Percentiles rank a stretch among this genome's conserved stretches.
These are phyloP conservation scores for Hemisphaericaspora nanyangensis DNA, from an alignment of 805 yeast species.

Conservation along the genomic window DNA sequence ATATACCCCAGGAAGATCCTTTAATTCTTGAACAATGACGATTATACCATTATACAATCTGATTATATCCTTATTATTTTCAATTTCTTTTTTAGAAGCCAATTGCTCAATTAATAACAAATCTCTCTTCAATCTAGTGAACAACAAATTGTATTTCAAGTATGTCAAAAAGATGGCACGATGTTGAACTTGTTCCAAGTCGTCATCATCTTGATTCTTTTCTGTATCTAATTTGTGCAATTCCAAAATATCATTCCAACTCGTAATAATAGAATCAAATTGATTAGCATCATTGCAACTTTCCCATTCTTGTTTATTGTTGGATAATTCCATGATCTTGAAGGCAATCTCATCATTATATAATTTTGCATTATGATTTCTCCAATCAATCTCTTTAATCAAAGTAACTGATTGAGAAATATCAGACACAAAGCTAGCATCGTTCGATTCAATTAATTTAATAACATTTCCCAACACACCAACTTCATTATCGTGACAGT, in stretches of 20 bases:
- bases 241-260: constrained; percentile 69
- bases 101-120: constrained; percentile 41
- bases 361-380: constrained; percentile 54
- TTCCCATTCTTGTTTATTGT: constrained; percentile 16
- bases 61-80: constrained; percentile 37
- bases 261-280: constrained; percentile 54
- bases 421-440: constrained; percentile 34
- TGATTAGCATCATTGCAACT: constrained; percentile 35
- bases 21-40: constrained; percentile 52
- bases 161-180: constrained; percentile 73
- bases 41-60: constrained; percentile 51
- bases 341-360: constrained; percentile 71
- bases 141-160: constrained; percentile 62
- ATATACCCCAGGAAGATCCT: constrained; percentile 88
- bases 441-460: constrained; percentile 34
- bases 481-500: constrained; percentile 28
- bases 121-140: constrained; percentile 74
- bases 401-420: constrained; percentile 22
- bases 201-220: constrained; percentile 45
- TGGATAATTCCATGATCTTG: constrained; percentile 41
- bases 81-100: constrained; percentile 20
- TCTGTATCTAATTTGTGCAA: constrained; percentile 55
- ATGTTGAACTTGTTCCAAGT: constrained; percentile 59
- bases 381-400: constrained; percentile 43
- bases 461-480: constrained; percentile 40